Evolutionary conservation across 139 green algal genomes (phyloP), one percentile per base, ranked within the genome.

Genomic region (Ettlia oleoabundans): DNA sequence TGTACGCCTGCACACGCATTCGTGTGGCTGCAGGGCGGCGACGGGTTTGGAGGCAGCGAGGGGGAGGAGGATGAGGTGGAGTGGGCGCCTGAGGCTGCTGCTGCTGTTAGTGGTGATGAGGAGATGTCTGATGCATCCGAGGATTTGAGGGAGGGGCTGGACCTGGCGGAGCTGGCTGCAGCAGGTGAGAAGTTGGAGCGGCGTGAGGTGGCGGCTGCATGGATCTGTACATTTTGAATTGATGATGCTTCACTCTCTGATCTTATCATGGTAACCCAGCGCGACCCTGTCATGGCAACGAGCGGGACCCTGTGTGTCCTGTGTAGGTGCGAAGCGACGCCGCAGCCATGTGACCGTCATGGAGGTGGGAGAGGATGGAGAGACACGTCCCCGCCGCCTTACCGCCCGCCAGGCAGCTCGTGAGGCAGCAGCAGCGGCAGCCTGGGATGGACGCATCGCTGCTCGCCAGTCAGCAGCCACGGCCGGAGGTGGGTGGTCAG

Each of bases 91-190:
- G 26, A 55, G 66, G 26, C 24, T 18, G 62, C 10, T 33, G 68
- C 41, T 40, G 68, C 10, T 30, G 68, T n/a, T 28, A 28, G 1
- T 55, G 73, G 30, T 28, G 55, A 65, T 28, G 55, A 80, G 15
- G 35, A 55, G 73, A 38, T 69, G 73, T 66, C 47, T 32, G 71
- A 78, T 32, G 51, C n/a, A 8, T 77, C 70, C 0, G 70, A 63
- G 43, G 70, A 77, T n/a, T n/a, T n/a, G 7, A 42, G 63, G 13
- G 70, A 9, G 2, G 70, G 30, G n/a, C 70, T 80, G 35, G 73
- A 80, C 24, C 42, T 80, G 35, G 73, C 62, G 33, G 52, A 80
- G 73, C 73, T 80, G 53, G 73, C 73, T 10, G 73, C 73, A 19
- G 53, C 73, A 68, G 73, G 73, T 68, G 71, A 8, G 71, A 32